Base-by-base conservation (phyloP, 2,329 filamentous ascomycete species). In the Colletotrichum scovillei region DNA sequence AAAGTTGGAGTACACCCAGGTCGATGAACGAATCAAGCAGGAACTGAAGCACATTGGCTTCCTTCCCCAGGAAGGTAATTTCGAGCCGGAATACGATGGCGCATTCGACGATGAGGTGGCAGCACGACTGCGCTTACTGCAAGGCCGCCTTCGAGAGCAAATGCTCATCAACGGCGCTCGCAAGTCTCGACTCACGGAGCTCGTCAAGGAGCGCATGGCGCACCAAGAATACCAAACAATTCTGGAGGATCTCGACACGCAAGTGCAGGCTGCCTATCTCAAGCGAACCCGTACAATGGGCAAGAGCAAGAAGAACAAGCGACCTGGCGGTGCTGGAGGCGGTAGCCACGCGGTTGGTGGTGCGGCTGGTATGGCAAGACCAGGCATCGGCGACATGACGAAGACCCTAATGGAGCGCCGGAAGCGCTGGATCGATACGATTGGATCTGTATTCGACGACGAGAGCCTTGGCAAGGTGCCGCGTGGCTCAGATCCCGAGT, bases 181-280 rank as follows among this genome's bases (percentile, higher is more conserved):
- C 75, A 98, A 98, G 83, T 89, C 94, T 7, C 91, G 95, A 2
- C 87, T 99, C 12, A 91, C 94, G 1, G 95, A 98, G 49, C 88
- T 98, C 32, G 94, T 97, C 8, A 93, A 95, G 78, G 95, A 98
- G 81, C 92, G 95, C 76, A 96, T 99, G 91, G 97, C 97, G 0
- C 92, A 97, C 84, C 97, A 99, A 80, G 97, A 99, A 81, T 99
- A 98, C 86, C 93, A 93, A 81, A 98, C 95, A 69, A 99, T 99
- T 78, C 92, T 97, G 63, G 97, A 99, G 81, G 97, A 99, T 81
- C 91, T 99, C 26, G 97, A 99, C 86, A 92, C 92, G 55, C 97
- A 98, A 81, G 95, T 98, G 55, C 95, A 98, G 80, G 93, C 94
- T 64, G 96, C 97, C 4, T 99, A 98, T 80, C 91, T 97, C 57